Evolutionary conservation across 768 basidiomycete species (phyloP), one percentile per base, ranked within the genome.

Genomic region (Holtermannia corniformis): DNA sequence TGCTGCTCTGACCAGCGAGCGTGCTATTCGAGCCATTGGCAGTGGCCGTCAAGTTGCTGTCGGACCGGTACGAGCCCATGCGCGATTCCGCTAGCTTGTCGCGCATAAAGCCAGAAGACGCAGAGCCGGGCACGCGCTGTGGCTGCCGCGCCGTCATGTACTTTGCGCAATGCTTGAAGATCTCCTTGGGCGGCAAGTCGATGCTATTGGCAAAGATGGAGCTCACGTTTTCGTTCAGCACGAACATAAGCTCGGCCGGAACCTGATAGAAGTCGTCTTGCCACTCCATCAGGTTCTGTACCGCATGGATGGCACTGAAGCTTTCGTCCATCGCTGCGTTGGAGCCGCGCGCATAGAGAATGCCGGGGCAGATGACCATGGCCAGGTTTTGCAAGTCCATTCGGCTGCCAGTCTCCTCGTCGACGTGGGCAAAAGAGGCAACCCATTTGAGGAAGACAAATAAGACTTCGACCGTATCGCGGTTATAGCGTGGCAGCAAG

Each of bases 381-480:
- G 95, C 90, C 60, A 99, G 79, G 72, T 99, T 99, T 16, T 79
- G 79, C 44, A 97, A 77, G 72, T 99, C 95, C 95, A 99, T 99
- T 76, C 93, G 92, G 75, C 87, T 92, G 41, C 92, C 92, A 0
- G 93, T 96, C 67, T 88, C 87, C 61, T 91, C 89, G 65, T 96
- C 92, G 77, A 92, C 82, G 73, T 99, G 93, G 46, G 95, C 90
- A 71, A 99, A 99, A 1, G 91, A 95, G 10, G 93, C 93, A 11
- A 99, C 95, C 95, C 95, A 99, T 74, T 96, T 95, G 60, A 99
- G 79, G 77, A 99, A 99, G 25, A 95, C 92, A 68, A 95, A 96
- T 47, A 99, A 76, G 47, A 95, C 88, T 73, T 99, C 95, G 81
- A 95, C 82, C 19, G 93, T 96, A 73, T 99, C 95, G 58, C 95